Conservation (phyloP, 2,329 filamentous ascomycete species). For the Aspergillus melleus region DNA sequence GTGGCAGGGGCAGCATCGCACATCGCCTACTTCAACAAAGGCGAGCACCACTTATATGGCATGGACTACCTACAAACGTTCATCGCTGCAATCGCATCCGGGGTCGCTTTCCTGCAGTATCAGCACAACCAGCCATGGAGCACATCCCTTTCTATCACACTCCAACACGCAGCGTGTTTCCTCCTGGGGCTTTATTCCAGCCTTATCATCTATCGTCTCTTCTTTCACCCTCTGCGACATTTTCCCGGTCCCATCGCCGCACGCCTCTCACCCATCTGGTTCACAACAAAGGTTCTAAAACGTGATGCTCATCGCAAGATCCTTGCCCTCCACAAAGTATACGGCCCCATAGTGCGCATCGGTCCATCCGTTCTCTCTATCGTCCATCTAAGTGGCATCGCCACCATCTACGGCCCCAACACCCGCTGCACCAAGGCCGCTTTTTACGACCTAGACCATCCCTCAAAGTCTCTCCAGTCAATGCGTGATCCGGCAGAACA, state of each 20-base stretch:
- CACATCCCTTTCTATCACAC: not conserved
- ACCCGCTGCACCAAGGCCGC: conserved; percentile 42
- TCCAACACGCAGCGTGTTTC: not conserved
- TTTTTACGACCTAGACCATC: conserved; percentile 41
- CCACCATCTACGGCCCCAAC: conserved; percentile 39
- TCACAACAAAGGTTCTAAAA: not conserved
- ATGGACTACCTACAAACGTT: conserved; percentile 8
- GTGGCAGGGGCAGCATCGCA: conserved; percentile 12
- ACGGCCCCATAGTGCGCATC: conserved; percentile 36
- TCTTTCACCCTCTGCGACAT: conserved; percentile 14
- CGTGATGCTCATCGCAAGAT: not conserved
- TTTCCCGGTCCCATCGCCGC: conserved; percentile 29
- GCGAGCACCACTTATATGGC: conserved; percentile 20
- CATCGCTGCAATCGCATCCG: not conserved
- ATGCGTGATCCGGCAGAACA: conserved; percentile 37
- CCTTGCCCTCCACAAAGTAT: conserved; percentile 31
- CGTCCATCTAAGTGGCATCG: conserved; percentile 35
- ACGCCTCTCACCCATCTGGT: conserved; percentile 31
- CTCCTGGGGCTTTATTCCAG: conserved; percentile 7
- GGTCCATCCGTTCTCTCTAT: conserved; percentile 39
- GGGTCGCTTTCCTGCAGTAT: not conserved
- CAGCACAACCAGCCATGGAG: not conserved
- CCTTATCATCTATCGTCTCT: conserved; percentile 11
- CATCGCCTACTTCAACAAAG: conserved; percentile 17
- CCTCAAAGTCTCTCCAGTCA: conserved; percentile 40